Evolutionary conservation across 2,329 filamentous ascomycete species (phyloP), one percentile per base, ranked within the genome.

Genomic region (Emergomyces orientalis): DNA sequence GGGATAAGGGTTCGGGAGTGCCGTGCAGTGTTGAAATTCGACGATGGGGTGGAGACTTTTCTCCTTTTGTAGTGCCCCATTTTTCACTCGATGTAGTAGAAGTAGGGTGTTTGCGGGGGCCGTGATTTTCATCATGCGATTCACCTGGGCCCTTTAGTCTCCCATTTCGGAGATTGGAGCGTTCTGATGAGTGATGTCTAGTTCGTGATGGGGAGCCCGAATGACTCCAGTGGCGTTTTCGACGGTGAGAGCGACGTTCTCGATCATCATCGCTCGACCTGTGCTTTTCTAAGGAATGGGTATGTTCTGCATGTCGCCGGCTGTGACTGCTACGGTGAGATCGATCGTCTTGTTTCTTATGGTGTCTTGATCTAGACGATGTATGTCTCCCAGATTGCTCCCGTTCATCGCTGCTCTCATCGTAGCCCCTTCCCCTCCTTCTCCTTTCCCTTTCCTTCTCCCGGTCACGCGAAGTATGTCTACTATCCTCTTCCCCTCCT

Each of bases 401-500:
- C 0, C 22, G 32, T 7, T 59, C 30, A 54, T 65, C 30, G 65
- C 63, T 62, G 39, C 65, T 64, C 54, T 52, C 61, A 11, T 69
- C 66, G 41, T 69, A 65, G 51, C 67, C 67, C 45, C 64, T 68
- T 51, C 68, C 68, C 64, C 69, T 69, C 41, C 67, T 68, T 32
- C 66, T 65, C 22, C 41, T 45, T 25, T 59, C 63, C 22, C 54
- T n/a, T 3, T 63, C 56, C 27, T 30, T 55, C 41, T 60, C 63
- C 22, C 51, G 54, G 11, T 63, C 52, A 39, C 34, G 22, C 47
- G 68, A 65, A 19, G 65, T 67, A 61, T 70, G 67, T 64, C 71
- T 66, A 5, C 72, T 70, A 7, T 65, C 63, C 5, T 54, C 69
- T 8, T 71, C 68, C 54, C 68, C 65, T 39, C 70, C 71, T 49